phyloP scores from a whole-genome alignment of 345 rosid species.

The Arabidopsis arenosa region DNA sequence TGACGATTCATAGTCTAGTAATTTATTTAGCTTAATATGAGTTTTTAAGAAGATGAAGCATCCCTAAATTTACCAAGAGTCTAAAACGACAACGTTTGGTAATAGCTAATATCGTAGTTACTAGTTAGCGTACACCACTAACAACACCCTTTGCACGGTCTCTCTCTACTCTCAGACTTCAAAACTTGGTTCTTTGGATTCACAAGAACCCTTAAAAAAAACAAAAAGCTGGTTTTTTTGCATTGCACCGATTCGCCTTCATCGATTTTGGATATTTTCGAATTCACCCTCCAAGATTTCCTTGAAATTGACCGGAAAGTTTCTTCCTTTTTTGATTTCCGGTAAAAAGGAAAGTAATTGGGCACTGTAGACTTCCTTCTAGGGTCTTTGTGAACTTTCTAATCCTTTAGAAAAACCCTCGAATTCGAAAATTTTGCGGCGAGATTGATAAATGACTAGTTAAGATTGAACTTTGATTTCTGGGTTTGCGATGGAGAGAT shows the following conservation, averaged over 20 bases:
- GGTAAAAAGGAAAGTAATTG: constrained; percentile 13
- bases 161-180: background rate
- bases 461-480: constrained; percentile 26
- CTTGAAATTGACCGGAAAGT: background rate
- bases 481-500: constrained; percentile 67
- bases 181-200: background rate
- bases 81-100: background rate
- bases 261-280: background rate
- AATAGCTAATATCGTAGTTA: background rate
- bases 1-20: too few species aligned
- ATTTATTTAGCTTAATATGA: too few species aligned
- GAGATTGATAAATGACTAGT: background rate
- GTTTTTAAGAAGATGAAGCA: background rate
- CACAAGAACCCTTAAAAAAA: background rate
- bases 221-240: background rate
- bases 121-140: background rate
- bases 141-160: constrained; percentile 5
- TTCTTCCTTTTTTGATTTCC: background rate
- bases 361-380: constrained; percentile 16
- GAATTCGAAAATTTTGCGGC: constrained; percentile 15
- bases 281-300: background rate
- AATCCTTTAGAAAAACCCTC: background rate
- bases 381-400: background rate
- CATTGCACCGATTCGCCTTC: background rate
- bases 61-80: background rate